Percentiles rank a stretch among this genome's conserved stretches.
Conservation (phyloP, 2,329 filamentous ascomycete genomes). For the Exophiala alcalophila region DNA sequence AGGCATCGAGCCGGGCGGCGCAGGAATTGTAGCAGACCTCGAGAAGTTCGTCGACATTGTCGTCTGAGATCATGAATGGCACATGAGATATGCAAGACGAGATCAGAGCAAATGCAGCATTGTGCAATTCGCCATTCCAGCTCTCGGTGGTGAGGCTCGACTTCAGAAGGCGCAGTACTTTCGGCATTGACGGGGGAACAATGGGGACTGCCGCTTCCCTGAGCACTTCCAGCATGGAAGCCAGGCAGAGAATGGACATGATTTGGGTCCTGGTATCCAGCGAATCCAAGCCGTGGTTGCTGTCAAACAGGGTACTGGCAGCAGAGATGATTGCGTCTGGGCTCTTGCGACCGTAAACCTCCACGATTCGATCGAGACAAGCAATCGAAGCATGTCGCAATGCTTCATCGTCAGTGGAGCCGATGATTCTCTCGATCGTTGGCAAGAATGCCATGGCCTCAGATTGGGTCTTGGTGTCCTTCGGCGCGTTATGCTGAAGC, state of each 20-base stretch:
- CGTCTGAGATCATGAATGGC: slow-evolving; percentile 81
- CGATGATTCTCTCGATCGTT: slow-evolving; percentile 72
- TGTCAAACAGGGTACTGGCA: slow-evolving; percentile 71
- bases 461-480: slow-evolving; percentile 49
- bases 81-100: slow-evolving; percentile 76
- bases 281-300: slow-evolving; percentile 32
- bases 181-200: slow-evolving; percentile 71
- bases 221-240: slow-evolving; percentile 84
- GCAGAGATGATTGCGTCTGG: slow-evolving; percentile 71
- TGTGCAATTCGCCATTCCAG: slow-evolving; percentile 65
- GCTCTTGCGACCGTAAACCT: slow-evolving; percentile 94
- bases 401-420: slow-evolving; percentile 66
- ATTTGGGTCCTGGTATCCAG: slow-evolving; percentile 21
- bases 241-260: slow-evolving; percentile 68
- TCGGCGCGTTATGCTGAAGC: slow-evolving; percentile 68
- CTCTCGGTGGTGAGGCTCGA: slow-evolving; percentile 50
- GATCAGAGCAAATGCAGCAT: slow-evolving; percentile 77
- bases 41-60: slow-evolving; percentile 70
- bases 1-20: slow-evolving; percentile 8
- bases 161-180: slow-evolving; percentile 67
- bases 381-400: slow-evolving; percentile 83
- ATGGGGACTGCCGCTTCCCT: slow-evolving; percentile 82
- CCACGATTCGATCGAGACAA: slow-evolving; percentile 87
- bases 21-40: slow-evolving; percentile 52
- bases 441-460: slow-evolving; percentile 63